Conservation (phyloP, 805 yeast genomes). For the Lachancea sp. region DNA sequence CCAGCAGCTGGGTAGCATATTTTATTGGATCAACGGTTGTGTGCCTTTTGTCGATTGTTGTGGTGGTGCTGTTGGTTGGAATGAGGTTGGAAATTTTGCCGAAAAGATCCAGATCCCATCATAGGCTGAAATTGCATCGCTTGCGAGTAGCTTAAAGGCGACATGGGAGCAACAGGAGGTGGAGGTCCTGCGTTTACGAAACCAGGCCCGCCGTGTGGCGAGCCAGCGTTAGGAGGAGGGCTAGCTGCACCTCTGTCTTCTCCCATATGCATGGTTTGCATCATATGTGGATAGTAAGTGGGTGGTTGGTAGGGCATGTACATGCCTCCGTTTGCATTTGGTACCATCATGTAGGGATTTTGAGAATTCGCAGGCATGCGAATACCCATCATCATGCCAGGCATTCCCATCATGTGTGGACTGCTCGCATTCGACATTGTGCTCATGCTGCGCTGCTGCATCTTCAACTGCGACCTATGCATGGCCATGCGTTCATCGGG, state of each 20-base stretch:
- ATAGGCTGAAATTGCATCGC: slow-evolving; percentile 25
- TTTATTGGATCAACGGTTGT: slow-evolving; percentile 3
- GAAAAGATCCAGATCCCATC: slow-evolving; percentile 19
- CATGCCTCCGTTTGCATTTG: slow-evolving; percentile 21
- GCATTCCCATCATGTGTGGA: slow-evolving; percentile 23
- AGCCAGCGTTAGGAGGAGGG: slow-evolving; percentile 23
- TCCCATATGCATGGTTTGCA: slow-evolving; percentile 27
- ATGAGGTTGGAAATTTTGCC: slow-evolving; percentile 19
- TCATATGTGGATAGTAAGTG: slow-evolving; percentile 30
- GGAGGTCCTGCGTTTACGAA: slow-evolving; percentile 18
- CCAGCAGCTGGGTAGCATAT: neutral
- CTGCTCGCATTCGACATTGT: slow-evolving; percentile 23
- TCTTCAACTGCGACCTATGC: slow-evolving; percentile 26
- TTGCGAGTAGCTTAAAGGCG: slow-evolving; percentile 27
- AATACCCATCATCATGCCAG: slow-evolving; percentile 28
- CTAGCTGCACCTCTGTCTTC: slow-evolving; percentile 15
- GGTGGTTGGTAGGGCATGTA: slow-evolving; percentile 34
- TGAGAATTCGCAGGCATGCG: slow-evolving; percentile 25
- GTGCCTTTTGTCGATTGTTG: slow-evolving; percentile 12
- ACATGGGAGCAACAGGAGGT: slow-evolving; percentile 16
- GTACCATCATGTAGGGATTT: slow-evolving; percentile 26
- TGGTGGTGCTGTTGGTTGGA: slow-evolving; percentile 16
- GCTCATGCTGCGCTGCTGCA: slow-evolving; percentile 31
- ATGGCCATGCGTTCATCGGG: slow-evolving; percentile 35
- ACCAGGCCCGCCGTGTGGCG: slow-evolving; percentile 27